Conservation (phyloP, 805 yeast genomes). For the Kluyveromyces starmeri region DNA sequence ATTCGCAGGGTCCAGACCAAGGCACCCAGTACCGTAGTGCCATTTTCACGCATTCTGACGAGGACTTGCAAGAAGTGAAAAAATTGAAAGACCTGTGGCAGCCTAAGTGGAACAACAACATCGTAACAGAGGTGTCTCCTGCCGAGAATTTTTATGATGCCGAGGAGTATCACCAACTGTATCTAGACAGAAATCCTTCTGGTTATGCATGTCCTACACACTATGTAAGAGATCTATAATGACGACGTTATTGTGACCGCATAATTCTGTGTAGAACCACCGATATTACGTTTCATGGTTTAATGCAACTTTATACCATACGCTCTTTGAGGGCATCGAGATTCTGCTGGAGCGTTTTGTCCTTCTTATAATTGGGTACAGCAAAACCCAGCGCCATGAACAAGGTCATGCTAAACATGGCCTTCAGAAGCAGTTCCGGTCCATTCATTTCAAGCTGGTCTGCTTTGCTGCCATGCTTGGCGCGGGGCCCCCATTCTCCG, state of each 20-base stretch:
- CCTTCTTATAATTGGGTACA: constrained; percentile 14
- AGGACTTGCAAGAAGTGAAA: constrained; percentile 36
- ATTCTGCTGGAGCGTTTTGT: constrained; percentile 11
- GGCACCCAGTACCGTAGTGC: constrained; percentile 92
- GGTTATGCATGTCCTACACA: constrained; percentile 93
- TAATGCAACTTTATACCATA: too few relatives aligned
- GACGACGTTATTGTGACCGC: too few relatives aligned
- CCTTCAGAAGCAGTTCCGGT: constrained; percentile 14
- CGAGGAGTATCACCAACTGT: constrained; percentile 88
- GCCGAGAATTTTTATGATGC: constrained; percentile 76
- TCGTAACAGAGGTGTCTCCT: constrained; percentile 64
- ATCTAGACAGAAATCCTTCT: constrained; percentile 66
- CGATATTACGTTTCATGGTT: too few relatives aligned
- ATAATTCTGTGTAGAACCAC: too few relatives aligned
- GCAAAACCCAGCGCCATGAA: constrained; percentile 16
- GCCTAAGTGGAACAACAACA: constrained; percentile 56
- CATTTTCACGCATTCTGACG: constrained; percentile 52
- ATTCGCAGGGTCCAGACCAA: constrained; percentile 77
- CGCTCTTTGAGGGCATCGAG: too few relatives aligned
- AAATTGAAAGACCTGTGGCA: constrained; percentile 47
- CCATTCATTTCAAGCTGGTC: constrained; percentile 8
- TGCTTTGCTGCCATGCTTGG: constrained; percentile 10
- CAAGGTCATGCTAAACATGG: constrained; percentile 16
- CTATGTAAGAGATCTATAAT: constrained; percentile 49
- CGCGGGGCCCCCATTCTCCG: constrained; percentile 34